Base-by-base conservation (phyloP, 2,329 filamentous ascomycete genomes). In the Colletotrichum sp. region DNA sequence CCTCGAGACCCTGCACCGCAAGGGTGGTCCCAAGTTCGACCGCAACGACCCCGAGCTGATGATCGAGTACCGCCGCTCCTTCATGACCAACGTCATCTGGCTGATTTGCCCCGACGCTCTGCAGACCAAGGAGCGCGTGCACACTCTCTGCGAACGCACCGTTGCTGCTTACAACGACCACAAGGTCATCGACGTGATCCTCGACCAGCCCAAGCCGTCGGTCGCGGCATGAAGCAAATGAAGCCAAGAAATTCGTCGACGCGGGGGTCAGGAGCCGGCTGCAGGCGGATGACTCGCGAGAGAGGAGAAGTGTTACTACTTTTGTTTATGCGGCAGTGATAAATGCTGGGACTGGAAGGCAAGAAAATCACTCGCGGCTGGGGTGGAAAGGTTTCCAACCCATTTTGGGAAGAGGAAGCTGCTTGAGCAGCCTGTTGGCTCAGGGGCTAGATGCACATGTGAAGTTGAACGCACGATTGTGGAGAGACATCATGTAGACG, bases 151-250 rank as follows among this genome's bases (percentile, higher is more conserved):
- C 30, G 82, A 83, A 72, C 80, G 84, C n/a, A 81, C 83, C 3
- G 80, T 85, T 26, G 83, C 84, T 6, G 79, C 83, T 4, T 84
- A 80, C 70, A 74, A 82, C n/a, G 85, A 86, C 60, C 85, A 86
- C 70, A 82, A 82, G 76, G 82, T 84, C 8, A 80, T 86, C 75
- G 84, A 86, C 55, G 30, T 69, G 16, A 69, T 73, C 28, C 30
- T 73, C 16, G 13, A 21, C 21, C 52, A 68, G 55, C 65, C 71
- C 13, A 73, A 63, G 65, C 65, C 65, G 12, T 52, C 44, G 2
- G 60, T 8, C n/a, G 26, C n/a, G 16, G 32, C n/a, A 32, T 18
- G 30, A 39, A 39, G 8, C 60, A 64, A 36, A 21, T 32, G 60
- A 64, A 36, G 60, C 60, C 57, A 32, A 60, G 57, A 28, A 32